phyloP scores from a whole-genome alignment of 768 basidiomycete species.

The Boletus tylopilopsis region DNA sequence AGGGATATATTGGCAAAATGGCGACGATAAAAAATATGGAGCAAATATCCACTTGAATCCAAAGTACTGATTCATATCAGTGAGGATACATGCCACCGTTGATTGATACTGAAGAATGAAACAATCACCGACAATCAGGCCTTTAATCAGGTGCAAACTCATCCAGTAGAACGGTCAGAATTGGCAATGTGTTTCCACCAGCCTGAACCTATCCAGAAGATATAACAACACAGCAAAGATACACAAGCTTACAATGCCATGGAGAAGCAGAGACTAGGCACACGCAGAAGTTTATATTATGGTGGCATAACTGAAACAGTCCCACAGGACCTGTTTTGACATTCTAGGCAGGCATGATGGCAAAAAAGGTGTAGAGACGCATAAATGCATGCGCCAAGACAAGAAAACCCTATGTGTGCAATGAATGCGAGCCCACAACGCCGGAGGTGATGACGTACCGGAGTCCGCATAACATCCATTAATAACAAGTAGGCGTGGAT shows the following conservation, averaged over 20 bases:
- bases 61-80: neutral
- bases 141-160: too few species aligned
- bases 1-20: neutral
- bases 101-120: neutral
- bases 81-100: too few species aligned
- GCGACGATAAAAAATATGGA: too few species aligned
- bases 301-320: neutral
- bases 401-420: neutral
- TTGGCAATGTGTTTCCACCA: neutral
- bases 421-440: constrained; percentile 1
- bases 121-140: too few species aligned
- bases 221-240: too few species aligned
- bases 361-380: neutral
- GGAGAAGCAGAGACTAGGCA: constrained; percentile 13
- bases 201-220: neutral
- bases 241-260: constrained; percentile 5
- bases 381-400: neutral
- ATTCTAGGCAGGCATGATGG: neutral
- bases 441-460: constrained; percentile 6
- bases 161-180: neutral
- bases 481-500: neutral
- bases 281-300: constrained; percentile 10
- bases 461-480: neutral
- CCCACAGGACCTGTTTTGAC: too few species aligned
- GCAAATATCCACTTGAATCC: neutral